Conservation (phyloP, 2,329 filamentous ascomycete genomes). For the Colletotrichum sp. region DNA sequence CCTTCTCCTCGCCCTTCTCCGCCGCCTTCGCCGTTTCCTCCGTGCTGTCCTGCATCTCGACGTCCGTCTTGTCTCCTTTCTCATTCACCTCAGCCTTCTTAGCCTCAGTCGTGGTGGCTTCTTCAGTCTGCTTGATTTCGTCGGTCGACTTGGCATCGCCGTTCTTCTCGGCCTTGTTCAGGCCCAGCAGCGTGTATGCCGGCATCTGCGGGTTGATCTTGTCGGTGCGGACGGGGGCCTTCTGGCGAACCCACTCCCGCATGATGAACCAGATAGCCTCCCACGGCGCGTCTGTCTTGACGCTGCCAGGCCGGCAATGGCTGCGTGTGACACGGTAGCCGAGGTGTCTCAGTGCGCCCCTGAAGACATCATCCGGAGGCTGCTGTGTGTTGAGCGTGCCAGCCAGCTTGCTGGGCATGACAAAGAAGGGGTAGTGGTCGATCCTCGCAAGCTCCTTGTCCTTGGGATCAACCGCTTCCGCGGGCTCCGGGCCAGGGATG, state of each 20-base stretch:
- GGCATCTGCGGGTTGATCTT: slow-evolving; percentile 73
- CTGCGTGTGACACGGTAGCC: slow-evolving; percentile 86
- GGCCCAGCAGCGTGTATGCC: slow-evolving; percentile 72
- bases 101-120: background rate
- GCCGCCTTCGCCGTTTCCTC: slow-evolving; percentile 33
- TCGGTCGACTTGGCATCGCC: slow-evolving; percentile 22
- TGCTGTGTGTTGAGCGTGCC: slow-evolving; percentile 81
- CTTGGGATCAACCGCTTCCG: slow-evolving; percentile 39
- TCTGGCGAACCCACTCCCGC: slow-evolving; percentile 87
- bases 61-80: slow-evolving; percentile 28
- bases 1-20: slow-evolving; percentile 30
- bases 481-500: slow-evolving; percentile 41
- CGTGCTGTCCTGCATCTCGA: slow-evolving; percentile 32
- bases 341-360: slow-evolving; percentile 80
- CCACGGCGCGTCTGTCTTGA: slow-evolving; percentile 96
- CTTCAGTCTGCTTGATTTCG: background rate
- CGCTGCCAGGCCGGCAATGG: slow-evolving; percentile 86
- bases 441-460: slow-evolving; percentile 63
- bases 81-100: slow-evolving; percentile 20
- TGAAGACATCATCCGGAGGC: slow-evolving; percentile 78
- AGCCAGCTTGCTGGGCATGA: slow-evolving; percentile 76
- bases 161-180: slow-evolving; percentile 38
- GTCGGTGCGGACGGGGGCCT: slow-evolving; percentile 75
- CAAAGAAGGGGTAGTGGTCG: slow-evolving; percentile 85
- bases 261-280: slow-evolving; percentile 89